phyloP scores from a whole-genome alignment of 208 protist genomes.

The Leishmania aethiopica region DNA sequence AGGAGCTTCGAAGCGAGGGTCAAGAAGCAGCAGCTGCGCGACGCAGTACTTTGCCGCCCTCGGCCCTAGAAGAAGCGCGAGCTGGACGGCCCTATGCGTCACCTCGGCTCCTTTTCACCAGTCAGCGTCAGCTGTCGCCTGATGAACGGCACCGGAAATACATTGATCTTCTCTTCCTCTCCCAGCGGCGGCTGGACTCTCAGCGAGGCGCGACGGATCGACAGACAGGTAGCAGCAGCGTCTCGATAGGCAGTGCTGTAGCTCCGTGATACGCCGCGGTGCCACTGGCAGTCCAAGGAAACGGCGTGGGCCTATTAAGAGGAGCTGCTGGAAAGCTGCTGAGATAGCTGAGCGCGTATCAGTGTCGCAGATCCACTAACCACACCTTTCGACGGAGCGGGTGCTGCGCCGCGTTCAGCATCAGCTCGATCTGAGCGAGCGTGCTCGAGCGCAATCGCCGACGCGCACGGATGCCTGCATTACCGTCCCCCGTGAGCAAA shows the following conservation, averaged over 20 bases:
- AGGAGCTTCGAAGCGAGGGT: conserved; percentile 4
- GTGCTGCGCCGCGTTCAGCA: conserved; percentile 9
- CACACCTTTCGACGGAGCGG: not conserved
- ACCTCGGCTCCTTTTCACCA: not conserved
- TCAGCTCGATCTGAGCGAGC: conserved; percentile 2
- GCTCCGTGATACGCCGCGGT: conserved; percentile 3
- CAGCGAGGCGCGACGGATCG: not conserved
- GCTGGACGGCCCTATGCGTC: conserved; percentile 18
- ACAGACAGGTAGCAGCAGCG: not conserved
- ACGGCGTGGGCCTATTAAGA: conserved; percentile 31
- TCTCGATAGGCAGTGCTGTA: not conserved
- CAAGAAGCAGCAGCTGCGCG: conserved; percentile 4
- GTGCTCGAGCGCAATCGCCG: not conserved
- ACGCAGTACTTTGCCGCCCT: conserved; percentile 3
- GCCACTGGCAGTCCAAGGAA: conserved; percentile 16
- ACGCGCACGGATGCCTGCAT: not conserved
- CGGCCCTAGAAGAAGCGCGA: conserved; percentile 20
- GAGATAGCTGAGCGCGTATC: conserved; percentile 3
- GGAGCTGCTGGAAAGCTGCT: conserved; percentile 14
- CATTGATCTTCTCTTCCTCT: not conserved
- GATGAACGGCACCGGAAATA: not conserved
- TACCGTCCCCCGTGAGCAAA: not conserved
- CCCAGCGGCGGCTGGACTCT: not conserved
- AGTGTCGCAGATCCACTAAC: not conserved
- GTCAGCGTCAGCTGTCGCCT: not conserved